Base-by-base conservation (phyloP, 2,329 filamentous ascomycete genomes). In the Fusarium sp. region DNA sequence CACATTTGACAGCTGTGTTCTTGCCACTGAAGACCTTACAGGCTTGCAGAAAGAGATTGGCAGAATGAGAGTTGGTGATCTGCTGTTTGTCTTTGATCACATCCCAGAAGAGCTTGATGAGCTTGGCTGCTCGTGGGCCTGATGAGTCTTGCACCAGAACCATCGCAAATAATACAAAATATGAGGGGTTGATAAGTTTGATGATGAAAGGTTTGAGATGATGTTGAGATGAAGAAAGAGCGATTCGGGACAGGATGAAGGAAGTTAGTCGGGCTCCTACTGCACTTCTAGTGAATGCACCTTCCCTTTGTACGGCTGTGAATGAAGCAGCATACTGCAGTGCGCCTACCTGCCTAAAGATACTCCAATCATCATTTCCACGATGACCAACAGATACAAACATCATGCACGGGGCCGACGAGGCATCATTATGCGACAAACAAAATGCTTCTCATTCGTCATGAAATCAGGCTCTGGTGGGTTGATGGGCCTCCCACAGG, bases 11-110 rank as follows among this genome's bases (percentile, higher is more conserved):
- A 5, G 77, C 61, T 0, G 67, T 55, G 8, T 68, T 47, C 15
- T 72, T 63, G 4, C 49, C 40, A 8, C 66, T 70, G 8, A 69
- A 63, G 5, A 38, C 15, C 7, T 62, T 42, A 0, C 67, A 73
- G 3, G 75, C 76, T 30, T 78, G 68, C 3, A 79, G 43, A 30
- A 78, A 80, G 10, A 77, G 54, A 10, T 68, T 70, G 2, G 78
- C 78, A 16, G 74, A 71, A 6, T 59, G 62, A 10, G 42, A 8
- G 49, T 45, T 63, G 3, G 45, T 43, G 45, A 76, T 57, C 15
- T 58, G 58, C 8, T 71, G 65, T 2, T 72, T 57, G 24, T 64
- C 74, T 34, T 73, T 73, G 11, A 49, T 57, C 9, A 71, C 49
- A 6, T 47, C 55, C 53, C 61, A 66, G 55, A 76, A 75, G 6